Evolutionary conservation across 768 basidiomycete species (phyloP).

Genomic region (Leccinum pellstonianum): DNA sequence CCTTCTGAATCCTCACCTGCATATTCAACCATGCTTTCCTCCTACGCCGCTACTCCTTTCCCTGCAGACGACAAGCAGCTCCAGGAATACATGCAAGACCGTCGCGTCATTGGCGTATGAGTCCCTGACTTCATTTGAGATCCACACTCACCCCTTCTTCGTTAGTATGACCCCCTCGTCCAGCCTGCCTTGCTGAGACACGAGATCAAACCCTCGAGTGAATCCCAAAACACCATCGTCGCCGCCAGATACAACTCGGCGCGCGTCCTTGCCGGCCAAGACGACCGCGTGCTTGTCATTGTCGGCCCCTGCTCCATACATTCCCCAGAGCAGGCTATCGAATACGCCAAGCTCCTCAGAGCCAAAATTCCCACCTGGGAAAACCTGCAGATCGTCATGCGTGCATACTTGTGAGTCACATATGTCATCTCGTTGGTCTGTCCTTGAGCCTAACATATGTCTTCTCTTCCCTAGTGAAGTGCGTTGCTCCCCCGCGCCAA

Average conservation of each 20-base stretch:
- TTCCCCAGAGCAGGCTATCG: slow-evolving; percentile 78
- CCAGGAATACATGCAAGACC: slow-evolving; percentile 75
- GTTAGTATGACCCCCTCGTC: slow-evolving; percentile 91
- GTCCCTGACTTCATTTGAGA: slow-evolving; percentile 19
- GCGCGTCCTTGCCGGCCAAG: slow-evolving; percentile 76
- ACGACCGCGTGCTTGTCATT: slow-evolving; percentile 84
- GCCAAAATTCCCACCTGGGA: slow-evolving; percentile 62
- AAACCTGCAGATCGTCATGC: slow-evolving; percentile 91
- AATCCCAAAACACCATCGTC: slow-evolving; percentile 74
- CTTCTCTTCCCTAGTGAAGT: slow-evolving; percentile 38
- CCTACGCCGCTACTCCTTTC: slow-evolving; percentile 57
- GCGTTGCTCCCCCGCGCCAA: not conserved
- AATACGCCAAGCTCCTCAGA: slow-evolving; percentile 75
- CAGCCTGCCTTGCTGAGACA: slow-evolving; percentile 89
- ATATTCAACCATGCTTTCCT: slow-evolving; percentile 4
- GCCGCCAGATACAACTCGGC: slow-evolving; percentile 77
- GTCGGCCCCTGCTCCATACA: slow-evolving; percentile 98
- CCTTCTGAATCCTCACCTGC: not conserved
- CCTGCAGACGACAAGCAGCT: slow-evolving; percentile 65
- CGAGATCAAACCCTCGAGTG: slow-evolving; percentile 68
- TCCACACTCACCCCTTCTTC: slow-evolving; percentile 14
- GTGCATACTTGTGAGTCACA: slow-evolving; percentile 89
- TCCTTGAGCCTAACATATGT: slow-evolving; percentile 38
- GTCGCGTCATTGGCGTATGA: slow-evolving; percentile 72
- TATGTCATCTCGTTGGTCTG: not conserved